Conservation (phyloP, 768 basidiomycete species). For the Boletus vermiculosoides region DNA sequence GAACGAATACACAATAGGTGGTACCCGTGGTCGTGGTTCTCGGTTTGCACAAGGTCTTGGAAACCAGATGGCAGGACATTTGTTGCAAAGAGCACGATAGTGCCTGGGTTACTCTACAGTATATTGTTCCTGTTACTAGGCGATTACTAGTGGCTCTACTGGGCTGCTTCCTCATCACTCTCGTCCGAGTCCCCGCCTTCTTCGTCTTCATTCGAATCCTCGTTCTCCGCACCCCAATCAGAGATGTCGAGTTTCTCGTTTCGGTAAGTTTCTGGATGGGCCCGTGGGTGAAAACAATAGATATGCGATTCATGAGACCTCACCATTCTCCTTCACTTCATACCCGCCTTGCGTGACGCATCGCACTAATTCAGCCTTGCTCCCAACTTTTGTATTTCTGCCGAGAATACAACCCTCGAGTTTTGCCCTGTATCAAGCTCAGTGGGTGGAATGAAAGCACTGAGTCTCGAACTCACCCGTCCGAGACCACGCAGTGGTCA, state of each 20-base stretch:
- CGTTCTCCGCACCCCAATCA: slow-evolving; percentile 48
- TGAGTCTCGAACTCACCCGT: slow-evolving; percentile 54
- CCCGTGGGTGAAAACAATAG: neutral
- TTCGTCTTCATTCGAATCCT: slow-evolving; percentile 26
- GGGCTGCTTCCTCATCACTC: slow-evolving; percentile 6
- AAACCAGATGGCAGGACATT: slow-evolving; percentile 62
- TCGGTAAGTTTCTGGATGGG: slow-evolving; percentile 46
- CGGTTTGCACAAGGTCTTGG: slow-evolving; percentile 85
- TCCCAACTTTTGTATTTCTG: slow-evolving; percentile 68
- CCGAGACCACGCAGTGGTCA: slow-evolving; percentile 86
- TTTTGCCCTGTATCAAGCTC: slow-evolving; percentile 52
- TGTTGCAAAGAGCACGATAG: slow-evolving; percentile 22
- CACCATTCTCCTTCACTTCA: slow-evolving; percentile 65
- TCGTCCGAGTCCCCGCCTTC: slow-evolving; percentile 18
- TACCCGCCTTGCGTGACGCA: slow-evolving; percentile 79
- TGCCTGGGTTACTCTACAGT: neutral
- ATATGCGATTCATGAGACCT: slow-evolving; percentile 9
- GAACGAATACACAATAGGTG: slow-evolving; percentile 40
- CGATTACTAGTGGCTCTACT: slow-evolving; percentile 2
- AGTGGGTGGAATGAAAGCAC: neutral
- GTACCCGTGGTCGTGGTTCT: slow-evolving; percentile 68
- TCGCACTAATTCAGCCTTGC: slow-evolving; percentile 62
- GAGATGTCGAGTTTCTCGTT: slow-evolving; percentile 57
- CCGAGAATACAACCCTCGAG: slow-evolving; percentile 77
- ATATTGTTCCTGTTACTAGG: neutral